Percentiles rank a stretch among this genome's conserved stretches.
These are phyloP conservation scores for Colletotrichum sp. DNA, from an alignment of 2,329 filamentous ascomycete species.

Conservation along the genomic window DNA sequence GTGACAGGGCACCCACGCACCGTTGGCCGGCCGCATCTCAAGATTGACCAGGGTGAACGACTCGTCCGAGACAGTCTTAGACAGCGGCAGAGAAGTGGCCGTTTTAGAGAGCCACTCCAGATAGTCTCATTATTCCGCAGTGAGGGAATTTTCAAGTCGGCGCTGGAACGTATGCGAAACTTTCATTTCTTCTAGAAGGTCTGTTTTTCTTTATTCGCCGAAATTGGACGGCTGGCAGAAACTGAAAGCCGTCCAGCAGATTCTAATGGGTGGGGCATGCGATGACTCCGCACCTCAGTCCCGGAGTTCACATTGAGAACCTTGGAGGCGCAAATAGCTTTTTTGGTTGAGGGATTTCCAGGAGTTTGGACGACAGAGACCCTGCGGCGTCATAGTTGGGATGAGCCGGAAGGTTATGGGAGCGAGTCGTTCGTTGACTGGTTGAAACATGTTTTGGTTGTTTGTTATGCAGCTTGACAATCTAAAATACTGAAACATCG, in stretches of 20 bases:
- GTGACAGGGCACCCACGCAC: neutral
- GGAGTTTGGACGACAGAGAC: constrained; percentile 11
- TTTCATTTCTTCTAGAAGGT: neutral
- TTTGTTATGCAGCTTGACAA: neutral
- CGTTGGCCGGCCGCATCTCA: neutral
- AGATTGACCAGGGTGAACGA: neutral
- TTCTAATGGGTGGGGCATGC: constrained; percentile 9
- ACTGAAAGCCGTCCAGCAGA: neutral
- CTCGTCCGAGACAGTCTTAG: neutral
- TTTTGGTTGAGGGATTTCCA: neutral
- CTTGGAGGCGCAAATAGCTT: neutral
- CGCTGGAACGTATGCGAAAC: neutral
- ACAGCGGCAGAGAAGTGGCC: neutral
- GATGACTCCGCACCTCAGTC: constrained; percentile 2
- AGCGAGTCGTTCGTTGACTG: neutral
- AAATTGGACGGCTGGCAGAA: neutral
- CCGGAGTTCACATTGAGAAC: neutral
- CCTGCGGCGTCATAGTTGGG: neutral
- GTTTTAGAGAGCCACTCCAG: neutral
- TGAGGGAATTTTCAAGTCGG: neutral
- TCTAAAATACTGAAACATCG: neutral
- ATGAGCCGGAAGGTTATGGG: neutral
- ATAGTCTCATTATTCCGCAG: neutral
- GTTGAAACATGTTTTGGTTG: constrained; percentile 14
- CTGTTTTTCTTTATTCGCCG: neutral